Conservation (phyloP, 306 rosid genomes). For the Prinsepia uniflora region DNA sequence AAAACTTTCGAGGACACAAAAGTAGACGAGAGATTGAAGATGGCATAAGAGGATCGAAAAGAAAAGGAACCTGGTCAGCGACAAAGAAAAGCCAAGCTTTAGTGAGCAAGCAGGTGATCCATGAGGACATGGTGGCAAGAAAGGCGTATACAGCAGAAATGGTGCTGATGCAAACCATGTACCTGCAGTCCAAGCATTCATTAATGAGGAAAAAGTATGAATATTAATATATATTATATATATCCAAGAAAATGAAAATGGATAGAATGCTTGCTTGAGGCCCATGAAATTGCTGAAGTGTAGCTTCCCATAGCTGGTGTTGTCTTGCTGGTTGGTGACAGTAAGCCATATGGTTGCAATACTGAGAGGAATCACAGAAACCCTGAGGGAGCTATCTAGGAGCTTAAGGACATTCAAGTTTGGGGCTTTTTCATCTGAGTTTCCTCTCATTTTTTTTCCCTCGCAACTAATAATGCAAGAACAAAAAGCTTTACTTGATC, state of each 20-base stretch:
- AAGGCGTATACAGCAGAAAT: conserved; percentile 61
- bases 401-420: conserved; percentile 41
- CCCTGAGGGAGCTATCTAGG: conserved; percentile 53
- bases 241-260: not conserved
- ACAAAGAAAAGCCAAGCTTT: conserved; percentile 83
- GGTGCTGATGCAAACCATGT: conserved; percentile 64
- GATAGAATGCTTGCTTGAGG: conserved; percentile 53
- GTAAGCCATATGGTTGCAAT: conserved; percentile 68
- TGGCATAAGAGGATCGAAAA: not conserved
- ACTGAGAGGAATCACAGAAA: conserved; percentile 58
- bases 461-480: not conserved
- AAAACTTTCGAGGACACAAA: not conserved
- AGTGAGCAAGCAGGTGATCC: conserved; percentile 41
- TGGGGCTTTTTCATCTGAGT: conserved; percentile 21
- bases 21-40: not conserved
- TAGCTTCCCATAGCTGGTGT: conserved; percentile 51
- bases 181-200: conserved; percentile 41
- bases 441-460: conserved; percentile 27
- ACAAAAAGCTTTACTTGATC: not conserved
- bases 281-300: conserved; percentile 53
- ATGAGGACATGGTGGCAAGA: conserved; percentile 47
- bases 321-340: conserved; percentile 62
- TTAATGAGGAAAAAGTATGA: not conserved
- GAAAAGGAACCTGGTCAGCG: conserved; percentile 72
- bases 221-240: not conserved